Base-by-base conservation (phyloP, 805 yeast genomes). In the Metschnikowia cubensis region DNA sequence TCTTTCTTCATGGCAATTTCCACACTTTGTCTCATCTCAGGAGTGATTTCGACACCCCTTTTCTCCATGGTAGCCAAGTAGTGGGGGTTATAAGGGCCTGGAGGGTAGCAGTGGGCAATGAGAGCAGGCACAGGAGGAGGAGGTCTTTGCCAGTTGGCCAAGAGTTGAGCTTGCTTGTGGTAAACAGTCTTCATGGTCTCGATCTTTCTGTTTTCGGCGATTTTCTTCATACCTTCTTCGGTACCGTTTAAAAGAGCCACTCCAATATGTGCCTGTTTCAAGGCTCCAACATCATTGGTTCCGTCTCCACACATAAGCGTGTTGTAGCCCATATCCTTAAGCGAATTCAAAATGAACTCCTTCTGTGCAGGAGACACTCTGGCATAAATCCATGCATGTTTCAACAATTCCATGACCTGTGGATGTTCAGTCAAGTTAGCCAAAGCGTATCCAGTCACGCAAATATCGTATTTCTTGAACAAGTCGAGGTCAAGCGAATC, bases 241-340 rank as follows among this genome's bases (percentile, higher is more conserved):
- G 99, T 91, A 71, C 98, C 99, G 63, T 94, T 94, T 67, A 94
- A 79, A 59, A 94, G 75, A n/a, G 99, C 99, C 66, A 94, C 88
- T 76, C 99, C 99, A 64, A 94, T 86, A 64, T 94, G 96, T 2
- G 99, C 98, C 74, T 94, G 98, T 69, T 94, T 94, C 71, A 94
- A 81, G 48, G 99, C 99, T 70, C 99, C 99, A 45, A 94, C 99
- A 76, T 94, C 99, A 66, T 94, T 94, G n/a, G 99, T 94, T 71
- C 99, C 99, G 72, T 94, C 99, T 77, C 99, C 99, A 72, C 99
- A 94, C 99, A 94, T 94, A 61, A 94, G 79, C 21, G 98, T 94
- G 64, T 82, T 86, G 71, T 92, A 94, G 22, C 97, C 97, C 66
- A 89, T 79, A 54, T 82, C 84, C 68, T 92, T 94, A 67, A 89